These are phyloP conservation scores for Ophiostoma sp. DNA, from an alignment of 2,329 filamentous ascomycete species.

Conservation along the genomic window DNA sequence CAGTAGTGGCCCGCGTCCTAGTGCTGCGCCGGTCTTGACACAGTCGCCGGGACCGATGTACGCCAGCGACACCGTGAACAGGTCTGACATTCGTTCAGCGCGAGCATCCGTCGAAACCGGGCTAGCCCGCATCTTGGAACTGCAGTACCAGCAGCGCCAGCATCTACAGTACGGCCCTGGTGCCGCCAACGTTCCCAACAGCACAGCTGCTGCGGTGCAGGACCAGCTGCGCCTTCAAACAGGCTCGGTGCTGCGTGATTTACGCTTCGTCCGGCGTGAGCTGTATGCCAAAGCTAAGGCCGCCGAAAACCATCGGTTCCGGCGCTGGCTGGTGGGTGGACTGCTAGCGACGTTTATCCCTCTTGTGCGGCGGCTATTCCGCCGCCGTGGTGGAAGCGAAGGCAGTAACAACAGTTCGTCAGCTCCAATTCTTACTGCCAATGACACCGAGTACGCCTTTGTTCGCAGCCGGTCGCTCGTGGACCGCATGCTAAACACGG, in stretches of 20 bases:
- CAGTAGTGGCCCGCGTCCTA: background rate
- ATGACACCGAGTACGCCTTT: constrained; percentile 61
- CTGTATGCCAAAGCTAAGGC: constrained; percentile 46
- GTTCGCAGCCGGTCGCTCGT: constrained; percentile 52
- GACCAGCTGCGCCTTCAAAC: constrained; percentile 47
- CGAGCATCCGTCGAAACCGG: constrained; percentile 36
- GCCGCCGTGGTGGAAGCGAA: constrained; percentile 43
- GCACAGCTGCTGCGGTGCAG: constrained; percentile 43
- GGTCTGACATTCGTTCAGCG: constrained; percentile 31
- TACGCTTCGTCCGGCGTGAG: constrained; percentile 47
- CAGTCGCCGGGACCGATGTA: constrained; percentile 31
- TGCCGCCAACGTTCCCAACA: constrained; percentile 34
- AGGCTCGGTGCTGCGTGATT: constrained; percentile 45
- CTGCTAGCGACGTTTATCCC: constrained; percentile 55
- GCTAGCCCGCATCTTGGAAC: constrained; percentile 38
- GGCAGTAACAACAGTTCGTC: background rate
- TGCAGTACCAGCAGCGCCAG: constrained; percentile 37
- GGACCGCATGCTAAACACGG: constrained; percentile 48
- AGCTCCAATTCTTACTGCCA: constrained; percentile 40
- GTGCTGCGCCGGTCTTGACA: constrained; percentile 20
- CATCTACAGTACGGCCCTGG: constrained; percentile 31
- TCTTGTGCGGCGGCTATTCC: constrained; percentile 53
- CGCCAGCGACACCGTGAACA: constrained; percentile 14
- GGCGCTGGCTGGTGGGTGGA: constrained; percentile 54
- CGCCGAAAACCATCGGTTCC: constrained; percentile 53